These are phyloP conservation scores for Phaeolepiota aurea DNA, from an alignment of 768 basidiomycete genomes.

Conservation along the genomic window DNA sequence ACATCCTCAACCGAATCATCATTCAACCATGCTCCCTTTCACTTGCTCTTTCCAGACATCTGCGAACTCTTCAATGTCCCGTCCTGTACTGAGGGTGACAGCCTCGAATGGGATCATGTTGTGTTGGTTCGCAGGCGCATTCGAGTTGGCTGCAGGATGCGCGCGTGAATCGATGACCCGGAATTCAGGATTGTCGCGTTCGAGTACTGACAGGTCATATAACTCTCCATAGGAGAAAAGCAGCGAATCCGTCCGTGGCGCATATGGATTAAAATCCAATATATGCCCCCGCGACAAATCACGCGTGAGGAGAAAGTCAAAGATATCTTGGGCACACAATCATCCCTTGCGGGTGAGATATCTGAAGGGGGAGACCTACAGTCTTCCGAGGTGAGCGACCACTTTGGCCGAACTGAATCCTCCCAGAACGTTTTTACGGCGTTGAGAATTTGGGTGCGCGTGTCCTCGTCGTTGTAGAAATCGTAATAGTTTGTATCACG, in stretches of 20 bases:
- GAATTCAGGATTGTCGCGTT: slow-evolving; percentile 27
- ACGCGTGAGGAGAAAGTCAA: slow-evolving; percentile 84
- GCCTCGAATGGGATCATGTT: slow-evolving; percentile 93
- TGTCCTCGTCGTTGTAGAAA: slow-evolving; percentile 62
- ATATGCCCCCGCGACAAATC: slow-evolving; percentile 71
- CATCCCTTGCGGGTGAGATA: slow-evolving; percentile 1
- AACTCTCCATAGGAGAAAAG: slow-evolving; percentile 83
- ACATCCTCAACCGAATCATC: neutral
- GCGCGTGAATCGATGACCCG: slow-evolving; percentile 65
- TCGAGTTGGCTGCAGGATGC: slow-evolving; percentile 61
- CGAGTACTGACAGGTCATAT: slow-evolving; percentile 22
- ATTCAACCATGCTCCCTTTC: slow-evolving; percentile 16
- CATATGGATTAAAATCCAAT: slow-evolving; percentile 88
- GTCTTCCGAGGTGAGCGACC: slow-evolving; percentile 40
- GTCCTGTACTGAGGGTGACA: slow-evolving; percentile 68
- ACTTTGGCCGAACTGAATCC: slow-evolving; percentile 49
- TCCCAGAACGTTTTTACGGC: slow-evolving; percentile 62
- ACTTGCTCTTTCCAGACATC: slow-evolving; percentile 54
- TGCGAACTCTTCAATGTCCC: slow-evolving; percentile 66
- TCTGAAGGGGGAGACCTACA: slow-evolving; percentile 41
- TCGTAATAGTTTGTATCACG: slow-evolving; percentile 87
- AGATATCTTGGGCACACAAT: slow-evolving; percentile 45
- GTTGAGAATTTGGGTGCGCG: slow-evolving; percentile 40
- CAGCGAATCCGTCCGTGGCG: slow-evolving; percentile 78
- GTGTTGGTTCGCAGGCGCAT: slow-evolving; percentile 70